Conservation (phyloP, 1,284 basidiomycete species). For the Marasmius sp. region DNA sequence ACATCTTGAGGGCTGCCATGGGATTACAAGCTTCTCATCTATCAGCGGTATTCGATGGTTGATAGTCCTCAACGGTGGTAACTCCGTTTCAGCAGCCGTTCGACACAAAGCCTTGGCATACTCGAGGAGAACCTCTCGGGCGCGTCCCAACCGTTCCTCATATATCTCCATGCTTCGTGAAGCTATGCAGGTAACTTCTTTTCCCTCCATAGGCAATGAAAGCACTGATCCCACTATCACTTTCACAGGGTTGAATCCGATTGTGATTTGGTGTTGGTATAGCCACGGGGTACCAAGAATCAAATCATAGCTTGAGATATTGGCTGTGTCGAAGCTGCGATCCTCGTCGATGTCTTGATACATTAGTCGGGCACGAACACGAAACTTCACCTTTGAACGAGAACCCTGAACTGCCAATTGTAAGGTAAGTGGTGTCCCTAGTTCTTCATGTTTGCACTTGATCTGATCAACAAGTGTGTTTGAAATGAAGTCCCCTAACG, state of each 20-base stretch:
- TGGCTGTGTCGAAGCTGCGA: constrained; percentile 17
- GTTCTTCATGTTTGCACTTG: background rate
- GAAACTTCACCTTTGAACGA: constrained; percentile 3
- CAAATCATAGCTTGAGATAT: constrained; percentile 22
- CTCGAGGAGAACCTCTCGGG: background rate
- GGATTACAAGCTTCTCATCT: constrained; percentile 3
- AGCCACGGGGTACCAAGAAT: constrained; percentile 31
- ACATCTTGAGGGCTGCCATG: constrained; percentile 12
- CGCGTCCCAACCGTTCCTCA: background rate
- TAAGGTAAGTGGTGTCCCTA: background rate
- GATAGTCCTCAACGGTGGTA: constrained; percentile 8
- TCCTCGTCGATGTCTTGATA: constrained; percentile 24
- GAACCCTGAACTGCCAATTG: constrained; percentile 6
- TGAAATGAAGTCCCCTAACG: background rate
- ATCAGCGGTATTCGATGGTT: constrained; percentile 15
- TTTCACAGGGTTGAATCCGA: constrained; percentile 8
- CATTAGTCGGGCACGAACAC: constrained; percentile 3
- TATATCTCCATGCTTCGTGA: background rate
- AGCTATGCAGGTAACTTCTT: background rate
- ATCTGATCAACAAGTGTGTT: background rate
- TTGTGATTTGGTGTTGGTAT: constrained; percentile 23
- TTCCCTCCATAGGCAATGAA: constrained; percentile 15
- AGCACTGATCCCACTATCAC: constrained; percentile 17
- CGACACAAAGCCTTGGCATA: constrained; percentile 8
- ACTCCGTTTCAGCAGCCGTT: constrained; percentile 2